Evolutionary conservation across 208 protist genomes (phyloP), one percentile per base, ranked within the genome.

Genomic region (Crithidia thermophila): DNA sequence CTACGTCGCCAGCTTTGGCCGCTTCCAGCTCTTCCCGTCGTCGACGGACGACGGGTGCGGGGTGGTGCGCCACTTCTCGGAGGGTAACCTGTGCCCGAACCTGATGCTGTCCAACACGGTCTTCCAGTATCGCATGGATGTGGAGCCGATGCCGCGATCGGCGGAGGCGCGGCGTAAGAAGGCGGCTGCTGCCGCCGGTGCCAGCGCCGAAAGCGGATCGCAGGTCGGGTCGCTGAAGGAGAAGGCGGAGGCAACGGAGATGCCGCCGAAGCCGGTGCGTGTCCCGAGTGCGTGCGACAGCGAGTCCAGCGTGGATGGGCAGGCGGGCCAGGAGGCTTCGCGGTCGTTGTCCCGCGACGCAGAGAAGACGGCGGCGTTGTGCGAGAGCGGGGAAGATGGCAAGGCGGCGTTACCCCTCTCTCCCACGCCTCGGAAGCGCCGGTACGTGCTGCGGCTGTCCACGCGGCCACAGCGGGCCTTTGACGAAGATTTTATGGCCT

Each of bases 1-100:
- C 40, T 94, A 94, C 63, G 70, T 79, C 0, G 83, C 81, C 10
- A 77, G 67, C 36, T 94, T 94, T 52, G 88, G 88, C 30, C 71
- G 43, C 42, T 94, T 79, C 52, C 46, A 76, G 21, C 7, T 75
- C 43, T 55, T 68, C 33, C 68, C 68, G 4, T 62, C 60, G 3
- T 82, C 25, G 56, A 68, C 16, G 4, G 69, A 43, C n/a, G 61
- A 66, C 53, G 59, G 70, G 28, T 60, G 57, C 46, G 75, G 61
- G 4, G 59, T 62, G 20, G 66, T 74, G 31, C 49, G 39, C 14
- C 58, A 79, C 58, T 50, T 46, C 45, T 49, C 64, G 20, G 69
- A 73, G 50, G 74, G 74, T n/a, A 74, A 73, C 47, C 61, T 80
- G 18, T 80, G 67, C 42, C 63, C 74, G 3, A 80, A 75, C 46